Conservation (phyloP, 2,329 filamentous ascomycete genomes). For the Aschersonia sp. region DNA sequence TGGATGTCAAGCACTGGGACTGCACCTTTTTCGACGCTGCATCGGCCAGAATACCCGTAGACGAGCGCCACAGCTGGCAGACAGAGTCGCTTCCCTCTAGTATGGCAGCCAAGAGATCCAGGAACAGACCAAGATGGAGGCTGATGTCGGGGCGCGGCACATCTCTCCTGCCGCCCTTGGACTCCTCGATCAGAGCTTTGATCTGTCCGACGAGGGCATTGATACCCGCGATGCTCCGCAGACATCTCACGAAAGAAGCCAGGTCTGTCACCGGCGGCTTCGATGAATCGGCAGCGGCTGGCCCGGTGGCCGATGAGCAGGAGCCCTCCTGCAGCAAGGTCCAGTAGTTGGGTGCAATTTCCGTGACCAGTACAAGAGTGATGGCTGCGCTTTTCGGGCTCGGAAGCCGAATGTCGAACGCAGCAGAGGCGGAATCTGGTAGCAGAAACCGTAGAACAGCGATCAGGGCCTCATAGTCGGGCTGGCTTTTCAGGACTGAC, state of each 20-base stretch:
- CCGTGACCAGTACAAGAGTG: conserved; percentile 56
- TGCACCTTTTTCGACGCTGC: conserved; percentile 15
- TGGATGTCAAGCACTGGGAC: conserved; percentile 21
- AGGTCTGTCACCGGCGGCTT: background rate
- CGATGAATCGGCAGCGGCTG: conserved; percentile 17
- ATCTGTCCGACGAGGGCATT: conserved; percentile 64
- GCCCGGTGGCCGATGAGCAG: conserved; percentile 5
- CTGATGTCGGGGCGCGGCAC: conserved; percentile 24
- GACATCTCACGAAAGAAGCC: conserved; percentile 42
- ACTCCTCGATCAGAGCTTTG: conserved; percentile 41
- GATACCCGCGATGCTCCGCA: conserved; percentile 62
- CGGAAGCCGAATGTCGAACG: conserved; percentile 24
- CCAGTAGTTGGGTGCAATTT: conserved; percentile 78
- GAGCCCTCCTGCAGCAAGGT: conserved; percentile 36
- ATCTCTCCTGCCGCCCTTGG: conserved; percentile 22
- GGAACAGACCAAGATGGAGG: conserved; percentile 27
- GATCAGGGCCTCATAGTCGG: conserved; percentile 41
- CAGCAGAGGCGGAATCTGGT: conserved; percentile 4
- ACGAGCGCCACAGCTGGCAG: conserved; percentile 21
- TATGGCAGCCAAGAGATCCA: conserved; percentile 28
- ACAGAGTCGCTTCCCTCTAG: conserved; percentile 23
- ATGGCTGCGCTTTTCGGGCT: conserved; percentile 59
- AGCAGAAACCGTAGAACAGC: conserved; percentile 37
- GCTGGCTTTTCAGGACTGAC: conserved; percentile 45
- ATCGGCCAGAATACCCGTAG: conserved; percentile 10